phyloP scores from a whole-genome alignment of 2,329 filamentous ascomycete species.

The Rhynchosporium agropyri region DNA sequence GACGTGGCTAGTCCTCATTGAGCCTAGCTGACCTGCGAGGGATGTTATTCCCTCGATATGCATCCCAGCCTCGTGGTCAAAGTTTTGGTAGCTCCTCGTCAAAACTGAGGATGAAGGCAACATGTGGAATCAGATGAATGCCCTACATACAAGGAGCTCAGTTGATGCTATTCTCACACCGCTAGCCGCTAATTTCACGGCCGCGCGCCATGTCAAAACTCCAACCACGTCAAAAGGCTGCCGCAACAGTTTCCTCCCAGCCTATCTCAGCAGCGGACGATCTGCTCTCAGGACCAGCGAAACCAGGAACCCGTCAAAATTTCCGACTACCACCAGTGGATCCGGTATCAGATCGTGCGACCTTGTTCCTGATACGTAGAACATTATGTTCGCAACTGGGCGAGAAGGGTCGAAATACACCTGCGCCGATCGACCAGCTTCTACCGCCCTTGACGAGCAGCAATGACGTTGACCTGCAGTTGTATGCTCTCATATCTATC shows the following conservation, averaged over 20 bases:
- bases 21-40: background rate
- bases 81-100: background rate
- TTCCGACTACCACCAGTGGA: conserved; percentile 46
- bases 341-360: conserved; percentile 76
- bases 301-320: conserved; percentile 35
- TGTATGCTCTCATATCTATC: conserved; percentile 90
- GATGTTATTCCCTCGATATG: background rate
- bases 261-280: conserved; percentile 29
- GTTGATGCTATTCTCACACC: background rate
- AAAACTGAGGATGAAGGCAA: background rate
- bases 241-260: conserved; percentile 29
- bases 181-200: conserved; percentile 6
- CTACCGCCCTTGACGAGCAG: conserved; percentile 91
- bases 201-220: conserved; percentile 30
- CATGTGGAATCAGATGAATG: conserved; percentile 5
- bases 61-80: conserved; percentile 8
- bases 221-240: conserved; percentile 31
- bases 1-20: background rate
- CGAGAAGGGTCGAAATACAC: conserved; percentile 56
- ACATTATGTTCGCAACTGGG: conserved; percentile 75
- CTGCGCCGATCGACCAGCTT: conserved; percentile 74
- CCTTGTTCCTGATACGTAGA: conserved; percentile 77
- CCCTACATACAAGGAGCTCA: too few relatives aligned
- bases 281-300: conserved; percentile 24
- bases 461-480: conserved; percentile 88